Percentiles rank a stretch among this genome's conserved stretches.
Conservation (phyloP, 441 rosid genomes). For the Mallotus japonicus region DNA sequence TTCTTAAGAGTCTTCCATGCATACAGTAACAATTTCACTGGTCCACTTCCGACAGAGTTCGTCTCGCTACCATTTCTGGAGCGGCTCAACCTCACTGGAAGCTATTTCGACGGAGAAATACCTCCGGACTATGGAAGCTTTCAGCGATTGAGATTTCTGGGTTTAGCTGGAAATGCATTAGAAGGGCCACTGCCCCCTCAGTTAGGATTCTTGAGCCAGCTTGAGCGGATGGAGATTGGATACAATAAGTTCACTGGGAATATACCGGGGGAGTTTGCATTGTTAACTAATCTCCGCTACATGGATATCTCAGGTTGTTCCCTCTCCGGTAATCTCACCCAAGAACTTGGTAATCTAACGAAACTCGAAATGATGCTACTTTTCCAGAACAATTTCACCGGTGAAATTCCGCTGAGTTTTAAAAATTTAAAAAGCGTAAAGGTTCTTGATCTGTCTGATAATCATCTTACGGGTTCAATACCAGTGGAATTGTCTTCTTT, state of each 20-base stretch:
- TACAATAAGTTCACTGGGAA: conserved; percentile 58
- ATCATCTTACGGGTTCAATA: conserved; percentile 63
- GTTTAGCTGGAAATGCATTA: conserved; percentile 67
- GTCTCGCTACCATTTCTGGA: conserved; percentile 55
- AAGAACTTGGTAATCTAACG: conserved; percentile 56
- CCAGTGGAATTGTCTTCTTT: conserved; percentile 53
- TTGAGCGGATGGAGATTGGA: conserved; percentile 76
- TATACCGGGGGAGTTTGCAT: conserved; percentile 54
- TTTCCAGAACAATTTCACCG: conserved; percentile 51
- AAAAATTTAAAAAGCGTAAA: conserved; percentile 45
- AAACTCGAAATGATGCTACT: conserved; percentile 55
- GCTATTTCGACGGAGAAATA: conserved; percentile 78
- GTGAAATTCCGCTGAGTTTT: conserved; percentile 66
- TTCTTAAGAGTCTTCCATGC: conserved; percentile 60
- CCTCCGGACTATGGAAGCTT: conserved; percentile 61
- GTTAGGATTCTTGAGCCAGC: conserved; percentile 53
- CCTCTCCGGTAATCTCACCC: conserved; percentile 63
- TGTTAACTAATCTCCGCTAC: conserved; percentile 55
- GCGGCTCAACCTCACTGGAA: conserved; percentile 85
- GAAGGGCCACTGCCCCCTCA: conserved; percentile 61
- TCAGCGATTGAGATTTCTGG: conserved; percentile 45
- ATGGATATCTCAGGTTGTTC: conserved; percentile 60
- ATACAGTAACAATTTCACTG: conserved; percentile 74
- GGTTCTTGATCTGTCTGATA: conserved; percentile 66
- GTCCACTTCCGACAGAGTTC: conserved; percentile 59